A percentile compares a stretch with the other conserved stretches of the same genome.
Evolutionary conservation across 257 asterid genomes (phyloP).

Genomic region (Capsicum pubescens): DNA sequence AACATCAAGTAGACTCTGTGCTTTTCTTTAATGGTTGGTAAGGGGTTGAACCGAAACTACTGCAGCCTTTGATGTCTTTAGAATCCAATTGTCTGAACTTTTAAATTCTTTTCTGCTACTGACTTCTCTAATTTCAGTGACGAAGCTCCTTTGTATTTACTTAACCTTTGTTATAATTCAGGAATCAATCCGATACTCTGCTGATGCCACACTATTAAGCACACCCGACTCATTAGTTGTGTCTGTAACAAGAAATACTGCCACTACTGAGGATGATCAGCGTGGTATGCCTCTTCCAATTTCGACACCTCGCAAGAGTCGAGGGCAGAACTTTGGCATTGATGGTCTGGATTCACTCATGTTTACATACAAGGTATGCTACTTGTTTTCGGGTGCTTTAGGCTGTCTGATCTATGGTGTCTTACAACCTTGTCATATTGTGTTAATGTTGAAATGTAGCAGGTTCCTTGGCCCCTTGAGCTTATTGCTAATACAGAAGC

Average conservation of each 20-base stretch:
- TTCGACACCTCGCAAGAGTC: constrained; percentile 72
- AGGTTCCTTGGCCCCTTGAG: constrained; percentile 99
- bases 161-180: constrained; percentile 44
- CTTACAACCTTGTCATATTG: neutral
- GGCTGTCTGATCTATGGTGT: neutral
- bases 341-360: constrained; percentile 76
- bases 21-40: neutral
- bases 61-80: neutral
- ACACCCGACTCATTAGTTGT: constrained; percentile 84
- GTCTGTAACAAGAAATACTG: constrained; percentile 58
- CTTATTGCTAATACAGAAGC: constrained; percentile 90
- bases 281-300: constrained; percentile 49
- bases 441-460: constrained; percentile 35
- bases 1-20: neutral
- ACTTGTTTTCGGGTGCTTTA: neutral
- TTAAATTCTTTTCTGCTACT: constrained; percentile 12
- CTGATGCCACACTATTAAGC: constrained; percentile 78
- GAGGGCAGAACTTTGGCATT: constrained; percentile 71
- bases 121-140: constrained; percentile 29
- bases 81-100: constrained; percentile 1
- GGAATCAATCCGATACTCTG: constrained; percentile 94
- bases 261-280: constrained; percentile 59
- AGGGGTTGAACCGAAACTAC: constrained; percentile 5
- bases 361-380: constrained; percentile 82
- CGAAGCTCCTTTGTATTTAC: constrained; percentile 25